Evolutionary conservation across 345 rosid genomes (phyloP), one percentile per base, ranked within the genome.

Genomic region (Eucalyptus cloeziana): DNA sequence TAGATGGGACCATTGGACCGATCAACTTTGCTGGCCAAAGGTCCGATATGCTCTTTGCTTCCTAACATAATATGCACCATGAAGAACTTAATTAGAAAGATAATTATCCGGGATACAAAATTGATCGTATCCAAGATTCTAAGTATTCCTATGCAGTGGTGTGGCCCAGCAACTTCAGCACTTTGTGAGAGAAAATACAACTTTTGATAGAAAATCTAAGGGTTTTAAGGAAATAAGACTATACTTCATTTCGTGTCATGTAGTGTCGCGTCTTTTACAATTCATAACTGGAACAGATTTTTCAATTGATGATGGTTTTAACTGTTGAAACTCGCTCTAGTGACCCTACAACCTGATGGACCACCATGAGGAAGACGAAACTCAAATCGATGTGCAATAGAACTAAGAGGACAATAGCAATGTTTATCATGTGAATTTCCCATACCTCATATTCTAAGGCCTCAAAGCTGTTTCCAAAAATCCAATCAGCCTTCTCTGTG

Each of bases 1-100:
- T 92, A 0, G 95, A 94, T 40, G 98, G 99, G 31, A 95, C 93
- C 99, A 95, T 93, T 1, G 97, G 99, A 43, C 97, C 99, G 2
- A 96, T 94, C 90, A 95, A 88, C 86, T 94, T 95, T n/a, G 90
- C 96, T 3, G 89, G 95, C 94, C 96, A 95, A 21, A 93, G 90
- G 83, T 91, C 92, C 5, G 93, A 89, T 64, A 93, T 91, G 19
- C 91, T 91, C 90, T 19, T 89, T 50, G 91, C 95, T 85, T 92
- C 94, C 94, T 94, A 88, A 89, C 86, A 86, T 25, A 12, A 45
- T 13, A 91, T 45, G 91, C 90, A 37, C 56, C 13, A 86, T 21
- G 40, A 54, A 24, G 30, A 86, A 43, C 49, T 49, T 51, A 51
- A 17, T 49, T 50, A 86, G 25, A n/a, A 86, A 86, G 56, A 31